These are phyloP conservation scores for Boletellus dicymbophilus DNA, from an alignment of 1,284 basidiomycete genomes.

Conservation along the genomic window DNA sequence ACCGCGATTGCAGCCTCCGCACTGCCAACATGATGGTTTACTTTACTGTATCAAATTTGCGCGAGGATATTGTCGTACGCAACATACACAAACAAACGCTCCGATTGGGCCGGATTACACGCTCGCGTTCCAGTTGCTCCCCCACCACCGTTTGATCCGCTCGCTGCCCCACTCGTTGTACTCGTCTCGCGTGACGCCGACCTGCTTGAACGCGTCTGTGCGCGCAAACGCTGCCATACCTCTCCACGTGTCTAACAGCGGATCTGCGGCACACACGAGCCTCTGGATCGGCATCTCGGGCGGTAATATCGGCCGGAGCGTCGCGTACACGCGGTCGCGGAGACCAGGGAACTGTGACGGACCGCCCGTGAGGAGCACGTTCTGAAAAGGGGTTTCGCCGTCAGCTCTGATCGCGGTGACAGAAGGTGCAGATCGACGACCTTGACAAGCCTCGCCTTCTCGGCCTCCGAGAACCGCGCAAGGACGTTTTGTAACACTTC, in stretches of 20 bases:
- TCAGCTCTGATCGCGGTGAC: no score
- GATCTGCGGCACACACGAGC: constrained; percentile 65
- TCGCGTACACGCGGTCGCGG: constrained; percentile 63
- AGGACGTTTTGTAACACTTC: constrained; percentile 90
- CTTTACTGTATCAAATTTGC: no score
- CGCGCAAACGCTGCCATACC: constrained; percentile 88
- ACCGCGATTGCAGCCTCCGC: constrained; percentile 10
- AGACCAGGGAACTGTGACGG: constrained; percentile 80
- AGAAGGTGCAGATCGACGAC: constrained; percentile 29
- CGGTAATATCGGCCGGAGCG: constrained; percentile 79
- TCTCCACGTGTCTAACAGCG: constrained; percentile 83
- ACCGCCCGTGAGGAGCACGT: constrained; percentile 90
- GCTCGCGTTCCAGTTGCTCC: constrained; percentile 72
- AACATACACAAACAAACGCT: no score
- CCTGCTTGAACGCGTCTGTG: constrained; percentile 57
- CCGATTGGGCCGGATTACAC: no score
- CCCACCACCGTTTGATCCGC: constrained; percentile 79
- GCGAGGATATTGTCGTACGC: no score
- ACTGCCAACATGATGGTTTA: constrained; percentile 21
- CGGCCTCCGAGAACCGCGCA: constrained; percentile 71
- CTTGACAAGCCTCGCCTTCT: constrained; percentile 64
- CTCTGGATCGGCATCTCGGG: constrained; percentile 70
- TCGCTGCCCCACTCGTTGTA: constrained; percentile 95
- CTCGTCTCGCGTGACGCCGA: constrained; percentile 72
- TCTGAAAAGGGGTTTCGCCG: no score